Conservation (phyloP, 306 rosid genomes). For the Sechiopsis laciniata region DNA sequence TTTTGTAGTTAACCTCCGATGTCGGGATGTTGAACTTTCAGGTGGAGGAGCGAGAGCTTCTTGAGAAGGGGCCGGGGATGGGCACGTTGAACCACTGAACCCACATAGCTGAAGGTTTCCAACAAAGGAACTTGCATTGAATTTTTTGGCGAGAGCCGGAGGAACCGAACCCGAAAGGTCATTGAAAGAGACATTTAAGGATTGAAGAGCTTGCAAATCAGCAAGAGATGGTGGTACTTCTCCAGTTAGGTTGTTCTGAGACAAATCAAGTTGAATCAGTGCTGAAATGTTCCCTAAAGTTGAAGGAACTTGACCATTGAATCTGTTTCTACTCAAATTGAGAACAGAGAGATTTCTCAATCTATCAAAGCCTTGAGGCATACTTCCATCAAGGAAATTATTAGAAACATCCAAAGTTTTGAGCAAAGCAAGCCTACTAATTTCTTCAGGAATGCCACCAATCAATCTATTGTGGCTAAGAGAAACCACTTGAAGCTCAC, state of each 20-base stretch:
- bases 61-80: conserved; percentile 49
- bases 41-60: conserved; percentile 34
- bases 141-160: conserved; percentile 40
- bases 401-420: conserved; percentile 43
- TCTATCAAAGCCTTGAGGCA: conserved; percentile 45
- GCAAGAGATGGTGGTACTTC: conserved; percentile 57
- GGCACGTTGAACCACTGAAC: conserved; percentile 54
- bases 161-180: conserved; percentile 80
- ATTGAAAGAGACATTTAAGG: conserved; percentile 71
- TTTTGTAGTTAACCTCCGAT: conserved; percentile 52
- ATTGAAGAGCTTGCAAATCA: conserved; percentile 36
- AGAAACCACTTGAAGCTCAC: conserved; percentile 42
- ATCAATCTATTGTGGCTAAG: conserved; percentile 40
- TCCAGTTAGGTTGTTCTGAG: conserved; percentile 58
- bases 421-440: conserved; percentile 50
- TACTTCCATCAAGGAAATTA: conserved; percentile 49
- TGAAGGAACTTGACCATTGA: conserved; percentile 56
- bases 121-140: conserved; percentile 62
- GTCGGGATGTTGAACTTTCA: conserved; percentile 32
- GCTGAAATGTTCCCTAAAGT: conserved; percentile 52
- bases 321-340: conserved; percentile 44
- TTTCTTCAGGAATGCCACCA: conserved; percentile 48
- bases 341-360: conserved; percentile 55
- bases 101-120: conserved; percentile 83
- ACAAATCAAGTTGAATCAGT: conserved; percentile 62